Base-by-base conservation (phyloP, 140 eudicot species). In the Oenanthe javanica region DNA sequence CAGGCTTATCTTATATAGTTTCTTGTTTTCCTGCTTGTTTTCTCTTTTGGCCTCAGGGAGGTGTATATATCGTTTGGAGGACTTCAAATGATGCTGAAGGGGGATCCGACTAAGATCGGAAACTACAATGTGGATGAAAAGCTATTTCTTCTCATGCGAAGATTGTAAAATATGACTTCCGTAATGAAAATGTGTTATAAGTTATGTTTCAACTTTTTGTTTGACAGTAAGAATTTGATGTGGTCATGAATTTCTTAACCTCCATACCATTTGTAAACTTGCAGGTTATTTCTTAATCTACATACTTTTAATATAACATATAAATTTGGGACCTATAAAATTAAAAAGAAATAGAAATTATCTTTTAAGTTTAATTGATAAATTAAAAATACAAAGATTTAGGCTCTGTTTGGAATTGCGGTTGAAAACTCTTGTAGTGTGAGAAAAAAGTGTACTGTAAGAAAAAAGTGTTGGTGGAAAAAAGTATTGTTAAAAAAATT, bases 31-130 rank as follows among this genome's bases (percentile, higher is more conserved):
- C 36, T 49, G n/a, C 18, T 75, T 49, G 7, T 50, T 25, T 11
- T 75, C 5, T 1, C 6, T 23, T 25, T 14, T 75, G 63, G 57
- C 66, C 81, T 80, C 87, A 93, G 94, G 88, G 88, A 80, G 79
- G 89, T 86, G 43, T 89, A 83, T 84, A 81, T 93, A 50, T 93
- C 97, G 18, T 93, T 93, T 64, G 97, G 97, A 77, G 96, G 96
- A 80, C 97, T 93, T 78, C 97, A 93, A 79, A 82, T 93, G 83
- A 84, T 84, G 87, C 82, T 90, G 83, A 89, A 87, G 80, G 93
- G 96, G 54, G 87, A 84, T 8, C 88, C 89, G 19, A 73, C 80
- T 11, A 87, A 86, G 85, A 84, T 92, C 91, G 87, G 88, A 71
- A 89, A 90, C 75, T 92, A 88, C 63, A 90, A 83, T 85, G 87